phyloP scores from a whole-genome alignment of 805 yeast genomes.

The Millerozyma acaciae region DNA sequence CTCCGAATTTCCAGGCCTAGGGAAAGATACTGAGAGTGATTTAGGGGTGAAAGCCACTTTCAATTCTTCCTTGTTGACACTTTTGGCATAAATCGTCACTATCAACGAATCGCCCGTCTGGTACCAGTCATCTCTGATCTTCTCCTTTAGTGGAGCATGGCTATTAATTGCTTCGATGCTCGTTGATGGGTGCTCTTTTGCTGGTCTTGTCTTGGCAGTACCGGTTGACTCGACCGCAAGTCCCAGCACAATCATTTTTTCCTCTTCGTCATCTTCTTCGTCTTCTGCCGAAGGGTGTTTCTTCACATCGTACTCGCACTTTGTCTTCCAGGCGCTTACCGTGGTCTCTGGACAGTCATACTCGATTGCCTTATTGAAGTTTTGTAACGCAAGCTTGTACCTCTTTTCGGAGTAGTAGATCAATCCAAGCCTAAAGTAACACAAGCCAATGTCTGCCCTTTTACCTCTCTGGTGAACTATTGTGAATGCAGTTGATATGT shows the following conservation, averaged over 20 bases:
- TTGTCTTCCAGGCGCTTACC: constrained; percentile 44
- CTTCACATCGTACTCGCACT: constrained; percentile 30
- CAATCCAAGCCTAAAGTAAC: constrained; percentile 48
- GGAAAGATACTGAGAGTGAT: constrained; percentile 44
- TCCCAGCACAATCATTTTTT: too few species aligned
- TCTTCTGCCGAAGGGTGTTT: constrained; percentile 17
- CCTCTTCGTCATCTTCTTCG: constrained; percentile 3
- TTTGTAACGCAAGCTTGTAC: constrained; percentile 35
- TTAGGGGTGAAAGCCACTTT: constrained; percentile 35
- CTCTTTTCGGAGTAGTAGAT: constrained; percentile 42
- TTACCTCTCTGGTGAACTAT: constrained; percentile 46
- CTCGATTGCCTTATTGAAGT: constrained; percentile 40
- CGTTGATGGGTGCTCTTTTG: constrained; percentile 14
- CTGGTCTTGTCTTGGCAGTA: neutral
- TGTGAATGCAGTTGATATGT: constrained; percentile 41
- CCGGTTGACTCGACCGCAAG: constrained; percentile 1
- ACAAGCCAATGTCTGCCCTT: constrained; percentile 42
- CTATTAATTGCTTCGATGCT: constrained; percentile 31
- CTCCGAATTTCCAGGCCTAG: constrained; percentile 47
- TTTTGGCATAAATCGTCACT: constrained; percentile 68
- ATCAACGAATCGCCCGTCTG: constrained; percentile 58
- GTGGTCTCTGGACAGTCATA: constrained; percentile 45
- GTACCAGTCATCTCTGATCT: constrained; percentile 48
- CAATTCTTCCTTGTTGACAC: constrained; percentile 48
- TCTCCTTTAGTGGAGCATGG: constrained; percentile 36